Conservation (phyloP, 768 basidiomycete species). For the Cyclocybe cylindracea region DNA sequence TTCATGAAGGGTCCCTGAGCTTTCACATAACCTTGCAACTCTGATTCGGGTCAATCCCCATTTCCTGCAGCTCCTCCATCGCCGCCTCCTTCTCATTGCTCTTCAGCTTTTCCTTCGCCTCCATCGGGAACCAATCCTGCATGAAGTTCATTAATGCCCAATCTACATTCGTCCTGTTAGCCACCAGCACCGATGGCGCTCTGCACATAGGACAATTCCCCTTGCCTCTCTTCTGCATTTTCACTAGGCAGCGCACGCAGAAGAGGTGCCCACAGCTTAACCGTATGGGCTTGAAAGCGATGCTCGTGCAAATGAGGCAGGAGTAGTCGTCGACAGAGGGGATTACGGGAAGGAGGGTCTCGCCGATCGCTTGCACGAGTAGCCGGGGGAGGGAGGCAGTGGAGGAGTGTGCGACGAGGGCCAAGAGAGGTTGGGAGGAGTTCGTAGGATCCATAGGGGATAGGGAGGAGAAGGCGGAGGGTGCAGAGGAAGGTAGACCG, state of each 20-base stretch:
- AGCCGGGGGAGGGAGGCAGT: constrained; percentile 33
- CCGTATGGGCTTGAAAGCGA: constrained; percentile 92
- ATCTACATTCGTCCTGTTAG: constrained; percentile 77
- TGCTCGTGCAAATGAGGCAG: constrained; percentile 84
- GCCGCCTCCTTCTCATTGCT: constrained; percentile 77
- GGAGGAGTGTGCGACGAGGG: constrained; percentile 14
- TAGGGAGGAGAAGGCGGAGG: constrained; percentile 14
- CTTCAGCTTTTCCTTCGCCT: constrained; percentile 71
- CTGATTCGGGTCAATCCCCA: constrained; percentile 56
- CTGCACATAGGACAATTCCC: constrained; percentile 86
- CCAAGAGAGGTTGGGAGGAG: constrained; percentile 11
- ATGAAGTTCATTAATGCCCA: constrained; percentile 83
- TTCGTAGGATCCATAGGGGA: neutral
- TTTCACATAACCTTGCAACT: constrained; percentile 43
- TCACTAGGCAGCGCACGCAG: constrained; percentile 80
- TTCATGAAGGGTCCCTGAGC: too few relatives aligned
- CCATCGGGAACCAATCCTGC: constrained; percentile 90
- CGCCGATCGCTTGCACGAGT: constrained; percentile 81
- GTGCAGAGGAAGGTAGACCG: constrained; percentile 18
- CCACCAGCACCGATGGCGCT: constrained; percentile 71
- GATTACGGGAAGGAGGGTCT: constrained; percentile 78
- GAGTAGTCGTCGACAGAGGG: constrained; percentile 83
- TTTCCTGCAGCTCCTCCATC: constrained; percentile 64
- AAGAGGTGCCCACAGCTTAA: constrained; percentile 80
- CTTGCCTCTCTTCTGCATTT: constrained; percentile 84